A percentile compares a stretch with the other conserved stretches of the same genome.
Conservation (phyloP, 768 basidiomycete species). For the Mycena indigotica region DNA sequence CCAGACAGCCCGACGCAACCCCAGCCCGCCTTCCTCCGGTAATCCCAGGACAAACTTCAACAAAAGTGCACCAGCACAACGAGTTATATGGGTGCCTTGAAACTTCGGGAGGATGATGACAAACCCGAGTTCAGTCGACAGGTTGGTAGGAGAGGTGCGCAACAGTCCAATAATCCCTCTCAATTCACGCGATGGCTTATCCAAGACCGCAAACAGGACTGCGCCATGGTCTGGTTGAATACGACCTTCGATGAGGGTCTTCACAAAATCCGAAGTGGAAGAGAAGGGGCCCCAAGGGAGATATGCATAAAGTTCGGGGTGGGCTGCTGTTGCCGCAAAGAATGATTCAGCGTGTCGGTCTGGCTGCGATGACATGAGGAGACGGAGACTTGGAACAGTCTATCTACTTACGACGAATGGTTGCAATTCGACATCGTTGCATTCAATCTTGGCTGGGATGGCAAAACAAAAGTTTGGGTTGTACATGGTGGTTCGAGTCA, state of each 20-base stretch:
- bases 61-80: constrained; percentile 53
- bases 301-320: constrained; percentile 48
- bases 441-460: constrained; percentile 46
- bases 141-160: constrained; percentile 42
- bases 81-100: constrained; percentile 65
- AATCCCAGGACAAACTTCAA: constrained; percentile 49
- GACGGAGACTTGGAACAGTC: constrained; percentile 17
- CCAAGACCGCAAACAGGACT: constrained; percentile 55
- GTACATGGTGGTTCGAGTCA: constrained; percentile 18
- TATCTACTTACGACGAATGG: constrained; percentile 57
- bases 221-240: constrained; percentile 38
- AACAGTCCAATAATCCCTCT: constrained; percentile 59
- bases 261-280: constrained; percentile 37
- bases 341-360: constrained; percentile 45
- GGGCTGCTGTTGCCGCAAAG: constrained; percentile 32
- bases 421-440: constrained; percentile 47
- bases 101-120: constrained; percentile 58
- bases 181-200: constrained; percentile 44
- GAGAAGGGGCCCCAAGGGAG: constrained; percentile 54
- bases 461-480: constrained; percentile 56
- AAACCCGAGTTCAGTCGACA: constrained; percentile 56
- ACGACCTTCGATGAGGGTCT: constrained; percentile 36
- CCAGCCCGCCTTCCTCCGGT: constrained; percentile 47
- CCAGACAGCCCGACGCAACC: constrained; percentile 66
- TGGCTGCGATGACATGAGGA: constrained; percentile 35